Evolutionary conservation across 805 yeast species (phyloP).

Genomic region (Suhomyces kilbournensis): DNA sequence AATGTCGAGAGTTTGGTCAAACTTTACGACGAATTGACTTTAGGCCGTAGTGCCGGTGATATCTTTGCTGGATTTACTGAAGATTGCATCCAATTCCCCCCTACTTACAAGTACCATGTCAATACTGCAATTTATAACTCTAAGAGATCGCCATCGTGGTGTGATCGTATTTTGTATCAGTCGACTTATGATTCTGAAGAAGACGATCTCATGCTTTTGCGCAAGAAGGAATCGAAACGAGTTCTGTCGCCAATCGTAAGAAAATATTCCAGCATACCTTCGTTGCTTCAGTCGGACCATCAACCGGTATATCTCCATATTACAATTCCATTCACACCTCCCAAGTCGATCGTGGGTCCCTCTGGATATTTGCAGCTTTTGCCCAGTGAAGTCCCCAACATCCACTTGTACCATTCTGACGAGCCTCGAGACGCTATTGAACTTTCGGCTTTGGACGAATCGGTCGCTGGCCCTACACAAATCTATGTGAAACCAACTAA

Average conservation of each 20-base stretch:
- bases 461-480: constrained; percentile 40
- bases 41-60: constrained; percentile 38
- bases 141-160: constrained; percentile 81
- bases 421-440: constrained; percentile 4
- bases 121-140: constrained; percentile 51
- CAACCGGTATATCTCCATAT: constrained; percentile 65
- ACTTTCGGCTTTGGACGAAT: constrained; percentile 13
- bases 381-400: constrained; percentile 12
- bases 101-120: constrained; percentile 69
- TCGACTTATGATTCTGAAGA: constrained; percentile 29
- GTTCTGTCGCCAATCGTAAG: constrained; percentile 22
- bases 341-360: constrained; percentile 28
- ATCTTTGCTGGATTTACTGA: constrained; percentile 67
- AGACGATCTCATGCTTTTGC: not conserved
- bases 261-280: constrained; percentile 48
- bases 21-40: constrained; percentile 50
- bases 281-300: constrained; percentile 67
- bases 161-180: constrained; percentile 74
- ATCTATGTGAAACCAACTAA: constrained; percentile 35
- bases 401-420: not conserved
- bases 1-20: constrained; percentile 21
- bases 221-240: not conserved
- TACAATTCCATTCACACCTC: constrained; percentile 43
- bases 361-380: constrained; percentile 30
- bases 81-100: constrained; percentile 61